Evolutionary conservation across 768 basidiomycete species (phyloP), one percentile per base, ranked within the genome.

Genomic region (Glaciozyma martinii): DNA sequence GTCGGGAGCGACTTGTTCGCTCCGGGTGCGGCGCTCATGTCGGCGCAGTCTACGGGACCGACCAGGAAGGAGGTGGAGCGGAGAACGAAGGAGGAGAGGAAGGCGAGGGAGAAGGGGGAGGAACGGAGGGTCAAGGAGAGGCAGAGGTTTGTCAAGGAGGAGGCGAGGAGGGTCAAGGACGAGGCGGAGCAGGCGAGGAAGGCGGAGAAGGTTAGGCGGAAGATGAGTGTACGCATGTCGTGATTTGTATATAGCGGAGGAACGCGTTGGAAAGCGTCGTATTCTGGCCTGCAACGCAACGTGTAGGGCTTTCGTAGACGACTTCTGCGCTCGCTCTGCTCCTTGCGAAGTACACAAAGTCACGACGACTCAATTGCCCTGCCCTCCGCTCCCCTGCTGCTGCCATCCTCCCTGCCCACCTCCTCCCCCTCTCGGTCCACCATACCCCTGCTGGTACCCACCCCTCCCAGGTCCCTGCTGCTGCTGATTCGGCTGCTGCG

Each of bases 1-100:
- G 32, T 27, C 19, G 30, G 53, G 53, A 54, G 16, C 30, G 27
- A 12, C 10, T 21, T 8, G 5, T 29, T 19, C 30, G 32, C 21
- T 3, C 42, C 16, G 3, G 56, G 56, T 5, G 40, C 56, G 42
- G 16, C 25, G 42, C 25, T 57, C 15, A 16, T 19, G 15, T 30
- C 27, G 27, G 15, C 42, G 25, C 56, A 29, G n/a, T 15, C 62
- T 15, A 59, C 60, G 27, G 25, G 49, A 15, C 40, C 63, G 37
- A 42, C 59, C 33, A 63, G 56, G 52, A 70, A 70, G 64, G 68
- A 70, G 27, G 52, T 49, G 23, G 68, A 70, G 53, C 58, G 59
- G 62, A 56, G 56, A 5, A 16, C 52, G 30, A 70, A 70, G 53
- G 68, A 70, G 62, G 65, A 66, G 59, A 60, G 59, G 46, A 70